phyloP scores from a whole-genome alignment of 169 alveolate species.

The Plasmodium inui region DNA sequence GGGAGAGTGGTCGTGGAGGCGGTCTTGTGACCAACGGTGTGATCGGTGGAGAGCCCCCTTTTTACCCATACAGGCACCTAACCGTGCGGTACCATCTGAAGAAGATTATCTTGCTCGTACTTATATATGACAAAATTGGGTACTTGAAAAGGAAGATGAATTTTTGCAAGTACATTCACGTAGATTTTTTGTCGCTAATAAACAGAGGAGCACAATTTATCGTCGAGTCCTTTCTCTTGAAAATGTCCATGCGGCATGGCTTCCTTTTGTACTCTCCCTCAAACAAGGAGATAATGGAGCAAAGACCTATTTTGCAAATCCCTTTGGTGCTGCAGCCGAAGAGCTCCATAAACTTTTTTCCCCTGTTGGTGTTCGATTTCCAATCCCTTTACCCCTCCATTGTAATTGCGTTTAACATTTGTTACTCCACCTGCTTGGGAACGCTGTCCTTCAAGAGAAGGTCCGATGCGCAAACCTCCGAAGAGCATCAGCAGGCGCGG shows the following conservation, averaged over 20 bases:
- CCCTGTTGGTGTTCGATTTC: slow-evolving; percentile 96
- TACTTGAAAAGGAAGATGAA: slow-evolving; percentile 71
- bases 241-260: slow-evolving; percentile 61
- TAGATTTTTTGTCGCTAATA: slow-evolving; percentile 77
- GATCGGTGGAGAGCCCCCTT: neutral
- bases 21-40: neutral
- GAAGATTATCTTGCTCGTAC: slow-evolving; percentile 40
- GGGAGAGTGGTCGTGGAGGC: neutral
- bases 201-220: slow-evolving; percentile 79
- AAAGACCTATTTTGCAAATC: slow-evolving; percentile 85
- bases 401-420: slow-evolving; percentile 96
- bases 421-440: slow-evolving; percentile 92
- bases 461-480: neutral
- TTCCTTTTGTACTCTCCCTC: slow-evolving; percentile 77
- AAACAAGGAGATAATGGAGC: slow-evolving; percentile 84
- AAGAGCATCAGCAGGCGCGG: neutral
- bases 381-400: slow-evolving; percentile 97
- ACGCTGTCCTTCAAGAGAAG: slow-evolving; percentile 67
- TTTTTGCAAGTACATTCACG: slow-evolving; percentile 72
- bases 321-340: slow-evolving; percentile 94
- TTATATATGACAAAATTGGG: slow-evolving; percentile 76
- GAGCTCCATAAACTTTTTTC: slow-evolving; percentile 93
- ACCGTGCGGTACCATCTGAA: slow-evolving; percentile 46
- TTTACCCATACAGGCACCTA: slow-evolving; percentile 69
- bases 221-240: slow-evolving; percentile 75